phyloP scores from a whole-genome alignment of 2,329 filamentous ascomycete genomes.

The Sphaerulina populicola region DNA sequence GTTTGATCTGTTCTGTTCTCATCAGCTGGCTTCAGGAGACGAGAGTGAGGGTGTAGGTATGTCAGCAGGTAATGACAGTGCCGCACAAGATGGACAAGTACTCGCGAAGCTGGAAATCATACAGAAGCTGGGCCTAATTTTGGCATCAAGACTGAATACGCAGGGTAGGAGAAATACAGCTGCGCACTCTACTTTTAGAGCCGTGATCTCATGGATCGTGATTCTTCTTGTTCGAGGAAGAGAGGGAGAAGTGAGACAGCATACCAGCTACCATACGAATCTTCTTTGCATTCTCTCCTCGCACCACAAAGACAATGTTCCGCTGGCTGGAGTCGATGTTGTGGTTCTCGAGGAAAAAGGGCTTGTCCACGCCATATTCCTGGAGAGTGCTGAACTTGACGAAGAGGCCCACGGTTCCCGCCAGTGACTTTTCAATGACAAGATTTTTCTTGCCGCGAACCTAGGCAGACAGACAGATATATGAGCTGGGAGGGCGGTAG shows the following conservation, averaged over 20 bases:
- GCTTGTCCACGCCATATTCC: conserved; percentile 95
- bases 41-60: conserved; percentile 37
- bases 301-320: conserved; percentile 88
- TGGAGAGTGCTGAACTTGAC: conserved; percentile 93
- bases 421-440: conserved; percentile 81
- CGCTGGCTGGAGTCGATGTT: conserved; percentile 91
- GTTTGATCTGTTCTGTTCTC: conserved; percentile 72
- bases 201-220: conserved; percentile 29
- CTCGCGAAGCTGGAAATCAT: conserved; percentile 21
- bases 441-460: conserved; percentile 98
- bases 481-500: conserved; percentile 13
- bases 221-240: background rate
- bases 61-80: conserved; percentile 41
- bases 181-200: conserved; percentile 55
- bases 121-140: conserved; percentile 25
- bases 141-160: conserved; percentile 39
- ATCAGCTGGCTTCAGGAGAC: conserved; percentile 2
- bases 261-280: conserved; percentile 81
- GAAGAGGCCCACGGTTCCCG: conserved; percentile 80
- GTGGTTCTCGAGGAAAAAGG: conserved; percentile 91
- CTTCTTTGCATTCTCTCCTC: conserved; percentile 79
- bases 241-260: conserved; percentile 19
- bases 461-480: conserved; percentile 41
- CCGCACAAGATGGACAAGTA: conserved; percentile 18
- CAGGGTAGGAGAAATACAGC: conserved; percentile 45